These are phyloP conservation scores for Stachybotrys chartarum DNA, from an alignment of 2,329 filamentous ascomycete species.

Conservation along the genomic window DNA sequence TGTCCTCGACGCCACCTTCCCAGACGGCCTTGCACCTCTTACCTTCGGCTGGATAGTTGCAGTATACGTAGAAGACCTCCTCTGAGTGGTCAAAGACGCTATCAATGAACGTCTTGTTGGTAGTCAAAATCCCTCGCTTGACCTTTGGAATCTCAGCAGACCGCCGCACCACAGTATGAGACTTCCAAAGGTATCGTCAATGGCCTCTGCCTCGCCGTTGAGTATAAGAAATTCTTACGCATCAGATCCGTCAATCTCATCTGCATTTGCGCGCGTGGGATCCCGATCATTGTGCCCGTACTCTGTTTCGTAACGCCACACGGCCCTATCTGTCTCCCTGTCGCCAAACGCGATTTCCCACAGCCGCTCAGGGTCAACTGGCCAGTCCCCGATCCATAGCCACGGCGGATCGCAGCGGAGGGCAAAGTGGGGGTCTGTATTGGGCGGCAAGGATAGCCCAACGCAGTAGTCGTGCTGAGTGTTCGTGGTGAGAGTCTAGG, in stretches of 20 bases:
- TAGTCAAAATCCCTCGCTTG: constrained; percentile 15
- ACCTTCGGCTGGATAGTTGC: constrained; percentile 14
- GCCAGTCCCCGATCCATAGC: constrained; percentile 11
- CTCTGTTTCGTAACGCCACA: constrained; percentile 6
- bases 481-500: not conserved
- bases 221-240: constrained; percentile 23
- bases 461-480: not conserved
- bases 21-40: constrained; percentile 10
- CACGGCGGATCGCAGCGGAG: constrained; percentile 3
- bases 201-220: constrained; percentile 16
- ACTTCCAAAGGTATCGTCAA: constrained; percentile 15
- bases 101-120: constrained; percentile 16
- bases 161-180: constrained; percentile 11
- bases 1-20: constrained; percentile 12
- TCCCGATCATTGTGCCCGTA: constrained; percentile 13
- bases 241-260: constrained; percentile 12
- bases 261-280: constrained; percentile 2
- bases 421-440: not conserved
- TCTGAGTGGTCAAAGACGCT: constrained; percentile 16
- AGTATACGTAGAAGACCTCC: constrained; percentile 18
- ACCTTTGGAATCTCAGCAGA: constrained; percentile 4
- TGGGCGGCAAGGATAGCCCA: not conserved
- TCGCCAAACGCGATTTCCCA: constrained; percentile 6
- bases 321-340: constrained; percentile 9
- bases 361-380: constrained; percentile 16